phyloP scores from a whole-genome alignment of 106 monocot species.

The Iris macrosiphon region DNA sequence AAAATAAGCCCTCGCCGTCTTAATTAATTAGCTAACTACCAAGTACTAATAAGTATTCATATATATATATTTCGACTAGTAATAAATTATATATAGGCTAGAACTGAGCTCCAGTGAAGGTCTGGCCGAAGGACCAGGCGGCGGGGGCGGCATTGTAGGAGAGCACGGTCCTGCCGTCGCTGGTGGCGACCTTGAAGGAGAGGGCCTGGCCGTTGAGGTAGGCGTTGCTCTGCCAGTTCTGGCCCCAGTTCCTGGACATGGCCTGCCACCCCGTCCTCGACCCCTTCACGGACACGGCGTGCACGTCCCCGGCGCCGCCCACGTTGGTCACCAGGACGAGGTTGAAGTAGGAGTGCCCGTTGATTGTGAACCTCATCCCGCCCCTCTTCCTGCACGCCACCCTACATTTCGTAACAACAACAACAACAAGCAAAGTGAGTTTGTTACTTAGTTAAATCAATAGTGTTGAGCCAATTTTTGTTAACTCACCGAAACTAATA shows the following conservation, averaged over 20 bases:
- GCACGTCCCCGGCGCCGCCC: slow-evolving; percentile 8
- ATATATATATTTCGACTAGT: not conserved
- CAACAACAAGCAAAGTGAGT: not conserved
- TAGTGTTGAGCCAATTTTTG: too few species aligned
- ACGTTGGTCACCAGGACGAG: slow-evolving; percentile 13
- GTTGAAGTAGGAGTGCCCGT: slow-evolving; percentile 20
- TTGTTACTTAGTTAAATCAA: too few species aligned
- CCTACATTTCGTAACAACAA: not conserved
- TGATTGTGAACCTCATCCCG: slow-evolving; percentile 16
- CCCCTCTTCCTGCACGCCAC: slow-evolving; percentile 10
- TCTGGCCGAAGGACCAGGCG: slow-evolving; percentile 8
- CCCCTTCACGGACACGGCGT: slow-evolving; percentile 4
- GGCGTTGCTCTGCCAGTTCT: slow-evolving; percentile 50
- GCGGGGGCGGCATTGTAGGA: slow-evolving; percentile 3
- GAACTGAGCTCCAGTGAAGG: slow-evolving; percentile 2
- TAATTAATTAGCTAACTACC: not conserved
- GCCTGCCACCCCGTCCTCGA: slow-evolving; percentile 10
- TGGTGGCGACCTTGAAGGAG: slow-evolving; percentile 11
- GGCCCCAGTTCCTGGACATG: slow-evolving; percentile 16
- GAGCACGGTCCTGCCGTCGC: not conserved
- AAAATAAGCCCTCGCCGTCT: slow-evolving; percentile 1
- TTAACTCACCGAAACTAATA: too few species aligned
- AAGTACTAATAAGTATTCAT: not conserved
- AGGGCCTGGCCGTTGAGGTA: slow-evolving; percentile 11
- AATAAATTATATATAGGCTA: not conserved